A percentile compares a stretch with the other conserved stretches of the same genome.
phyloP scores from a whole-genome alignment of 352 stramenopile species.

The Globisporangium splendens region DNA sequence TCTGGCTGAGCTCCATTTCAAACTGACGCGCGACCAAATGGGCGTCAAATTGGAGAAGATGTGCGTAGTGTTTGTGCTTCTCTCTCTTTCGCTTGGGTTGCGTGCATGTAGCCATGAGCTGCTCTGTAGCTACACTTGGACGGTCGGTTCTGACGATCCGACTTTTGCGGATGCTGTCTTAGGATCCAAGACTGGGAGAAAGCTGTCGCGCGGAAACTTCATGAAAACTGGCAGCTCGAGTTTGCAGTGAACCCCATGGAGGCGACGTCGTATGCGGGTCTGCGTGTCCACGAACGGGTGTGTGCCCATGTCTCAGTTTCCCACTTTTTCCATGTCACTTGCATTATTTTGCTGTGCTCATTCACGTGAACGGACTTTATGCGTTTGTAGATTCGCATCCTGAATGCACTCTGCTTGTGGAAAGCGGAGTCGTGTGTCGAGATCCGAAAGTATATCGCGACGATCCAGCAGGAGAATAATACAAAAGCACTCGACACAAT shows the following conservation, averaged over 20 bases:
- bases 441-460: slow-evolving; percentile 70
- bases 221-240: slow-evolving; percentile 71
- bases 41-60: slow-evolving; percentile 80
- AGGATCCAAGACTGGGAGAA: slow-evolving; percentile 86
- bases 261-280: slow-evolving; percentile 43
- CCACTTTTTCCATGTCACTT: not conserved
- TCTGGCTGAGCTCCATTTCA: slow-evolving; percentile 78
- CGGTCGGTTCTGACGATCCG: too few relatives aligned
- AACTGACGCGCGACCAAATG: slow-evolving; percentile 67
- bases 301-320: slow-evolving; percentile 2
- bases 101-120: too few relatives aligned
- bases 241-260: slow-evolving; percentile 69
- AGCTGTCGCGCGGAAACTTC: slow-evolving; percentile 63
- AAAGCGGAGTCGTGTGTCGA: slow-evolving; percentile 75
- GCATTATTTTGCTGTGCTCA: slow-evolving; percentile 1
- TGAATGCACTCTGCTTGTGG: slow-evolving; percentile 81
- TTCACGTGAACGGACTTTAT: not conserved
- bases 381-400: slow-evolving; percentile 51
- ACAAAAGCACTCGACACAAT: slow-evolving; percentile 50
- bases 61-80: slow-evolving; percentile 24
- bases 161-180: slow-evolving; percentile 2
- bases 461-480: slow-evolving; percentile 63
- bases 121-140: too few relatives aligned
- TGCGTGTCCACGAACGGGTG: slow-evolving; percentile 62
- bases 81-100: too few relatives aligned